Base-by-base conservation (phyloP, 176 grass and related monocot species). In the Cymbopogon citratus region DNA sequence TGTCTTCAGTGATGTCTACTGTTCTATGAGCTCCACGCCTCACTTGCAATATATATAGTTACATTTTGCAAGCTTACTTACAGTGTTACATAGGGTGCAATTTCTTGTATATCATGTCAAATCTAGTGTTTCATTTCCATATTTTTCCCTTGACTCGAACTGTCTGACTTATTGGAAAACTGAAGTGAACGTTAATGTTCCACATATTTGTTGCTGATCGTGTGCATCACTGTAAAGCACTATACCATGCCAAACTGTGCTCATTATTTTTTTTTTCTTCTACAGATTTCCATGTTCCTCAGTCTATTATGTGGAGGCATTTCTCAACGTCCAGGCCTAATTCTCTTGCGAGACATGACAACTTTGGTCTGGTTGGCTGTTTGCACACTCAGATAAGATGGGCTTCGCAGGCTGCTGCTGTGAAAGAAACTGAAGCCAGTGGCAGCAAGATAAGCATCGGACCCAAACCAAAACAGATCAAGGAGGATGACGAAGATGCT, bases 391-490 rank as follows among this genome's bases (percentile, higher is more conserved):
- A 94, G 13, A 70, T 74, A 78, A 88, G 92, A 82, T 94, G 86
- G 76, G 80, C 71, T 81, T 91, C 92, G 40, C 86, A 91, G 59
- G 80, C 86, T 44, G 59, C 92, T 63, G 77, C 74, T 57, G 70
- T 77, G 18, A 94, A 90, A 79, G 86, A 84, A 88, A 89, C 83
- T 69, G 87, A 91, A 75, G 66, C 73, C 35, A 77, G 61, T 46
- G 74, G 75, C 14, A 84, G 74, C 85, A 99, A 95, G 87, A 93
- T 99, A 57, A 91, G 90, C 85, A 95, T 99, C 14, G 96, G 92
- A 5, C 95, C 92, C 66, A 88, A 89, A 80, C 56, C 82, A 28
- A 92, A 87, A 73, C 81, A 85, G 86, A 66, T 74, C 28, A 84
- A 90, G 75, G 87, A 91, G 69, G 91, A 91, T 3, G 69, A 51